Evolutionary conservation across 73 alveolate genomes (phyloP).

Genomic region (Tetrahymena thermophila): DNA sequence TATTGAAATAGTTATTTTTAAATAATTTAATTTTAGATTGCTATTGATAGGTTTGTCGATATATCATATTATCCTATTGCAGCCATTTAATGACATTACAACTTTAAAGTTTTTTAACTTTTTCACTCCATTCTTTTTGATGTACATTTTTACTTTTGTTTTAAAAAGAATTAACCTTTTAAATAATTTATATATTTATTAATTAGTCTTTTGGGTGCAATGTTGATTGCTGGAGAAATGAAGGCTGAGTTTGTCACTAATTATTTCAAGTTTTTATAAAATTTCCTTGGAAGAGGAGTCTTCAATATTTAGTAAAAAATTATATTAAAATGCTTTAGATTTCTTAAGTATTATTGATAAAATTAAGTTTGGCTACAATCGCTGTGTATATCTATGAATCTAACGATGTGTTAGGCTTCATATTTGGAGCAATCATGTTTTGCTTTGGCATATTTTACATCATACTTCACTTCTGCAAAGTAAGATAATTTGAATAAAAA

Average conservation of each 20-base stretch:
- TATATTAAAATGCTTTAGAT: background rate
- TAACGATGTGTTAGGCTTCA: background rate
- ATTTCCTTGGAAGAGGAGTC: background rate
- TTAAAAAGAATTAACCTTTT: too few species aligned
- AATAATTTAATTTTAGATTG: background rate
- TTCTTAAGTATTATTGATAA: background rate
- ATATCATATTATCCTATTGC: background rate
- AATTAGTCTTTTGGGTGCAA: background rate
- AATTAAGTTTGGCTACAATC: background rate
- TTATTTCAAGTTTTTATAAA: background rate
- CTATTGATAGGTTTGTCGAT: background rate
- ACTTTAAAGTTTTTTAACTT: background rate
- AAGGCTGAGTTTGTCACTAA: background rate
- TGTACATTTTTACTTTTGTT: background rate
- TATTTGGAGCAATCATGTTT: background rate
- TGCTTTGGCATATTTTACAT: background rate
- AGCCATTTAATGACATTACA: background rate
- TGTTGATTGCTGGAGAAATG: background rate
- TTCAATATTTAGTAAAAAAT: background rate
- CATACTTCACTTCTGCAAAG: background rate
- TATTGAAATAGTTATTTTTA: background rate
- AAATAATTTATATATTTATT: too few species aligned
- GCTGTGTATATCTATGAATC: background rate
- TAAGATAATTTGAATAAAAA: background rate
- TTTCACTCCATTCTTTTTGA: background rate